phyloP scores from a whole-genome alignment of 1,139 yeast species.

The Pichia sp. region DNA sequence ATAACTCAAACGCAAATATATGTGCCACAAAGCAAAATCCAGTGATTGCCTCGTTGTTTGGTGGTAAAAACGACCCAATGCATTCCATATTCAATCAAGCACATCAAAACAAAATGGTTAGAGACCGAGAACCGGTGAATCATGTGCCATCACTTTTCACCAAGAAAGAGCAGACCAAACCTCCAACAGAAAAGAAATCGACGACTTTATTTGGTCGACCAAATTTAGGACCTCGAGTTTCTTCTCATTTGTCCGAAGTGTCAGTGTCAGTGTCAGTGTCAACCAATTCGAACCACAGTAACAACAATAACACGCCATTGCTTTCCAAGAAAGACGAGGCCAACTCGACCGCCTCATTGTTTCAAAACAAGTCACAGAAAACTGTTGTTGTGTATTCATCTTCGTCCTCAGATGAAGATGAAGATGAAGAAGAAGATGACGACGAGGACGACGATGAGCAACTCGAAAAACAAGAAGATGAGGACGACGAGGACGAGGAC shows the following conservation, averaged over 20 bases:
- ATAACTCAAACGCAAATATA: too few species aligned
- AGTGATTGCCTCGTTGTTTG: not conserved
- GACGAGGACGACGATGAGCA: slow-evolving; percentile 1
- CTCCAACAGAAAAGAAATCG: too few species aligned
- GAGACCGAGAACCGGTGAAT: too few species aligned
- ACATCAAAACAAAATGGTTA: not conserved
- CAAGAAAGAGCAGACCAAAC: too few species aligned
- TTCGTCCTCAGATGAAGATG: not conserved
- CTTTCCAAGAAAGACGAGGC: not conserved
- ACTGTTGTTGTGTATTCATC: slow-evolving; percentile 1
- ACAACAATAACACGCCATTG: not conserved
- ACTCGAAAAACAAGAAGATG: slow-evolving; percentile 1
- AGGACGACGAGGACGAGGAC: slow-evolving; percentile 17
- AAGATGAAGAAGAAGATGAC: not conserved
- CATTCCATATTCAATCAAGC: not conserved
- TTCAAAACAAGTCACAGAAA: not conserved
- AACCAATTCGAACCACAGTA: not conserved
- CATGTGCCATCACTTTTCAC: too few species aligned
- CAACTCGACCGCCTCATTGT: not conserved
- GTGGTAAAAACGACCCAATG: not conserved
- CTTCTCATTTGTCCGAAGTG: too few species aligned
- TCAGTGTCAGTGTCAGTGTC: too few species aligned
- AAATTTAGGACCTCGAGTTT: too few species aligned
- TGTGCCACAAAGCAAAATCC: not conserved
- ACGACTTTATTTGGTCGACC: too few species aligned